Evolutionary conservation across 2,329 filamentous ascomycete species (phyloP), one percentile per base, ranked within the genome.

Genomic region (Pseudohalonectria lignicola): DNA sequence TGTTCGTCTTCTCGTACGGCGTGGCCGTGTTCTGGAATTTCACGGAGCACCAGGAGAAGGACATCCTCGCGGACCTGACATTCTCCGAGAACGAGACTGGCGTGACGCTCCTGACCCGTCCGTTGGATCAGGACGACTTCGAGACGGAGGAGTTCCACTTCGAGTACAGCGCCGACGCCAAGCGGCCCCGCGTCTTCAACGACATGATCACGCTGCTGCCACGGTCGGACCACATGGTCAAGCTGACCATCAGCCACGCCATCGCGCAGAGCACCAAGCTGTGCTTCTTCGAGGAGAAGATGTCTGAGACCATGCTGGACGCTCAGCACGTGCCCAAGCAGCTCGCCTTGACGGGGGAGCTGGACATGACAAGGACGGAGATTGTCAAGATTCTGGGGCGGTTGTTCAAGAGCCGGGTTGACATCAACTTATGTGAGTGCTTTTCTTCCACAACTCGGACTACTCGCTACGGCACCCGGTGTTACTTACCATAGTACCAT

Each of bases 11-110:
- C 59, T 90, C 85, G 13, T 98, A 98, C 53, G 92, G 92, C 16
- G 90, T 98, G 1, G 90, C 92, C 0, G 92, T 98, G 5, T 94
- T 98, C 56, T 98, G 92, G 92, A 98, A 98, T 57, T 95, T 98
- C 50, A 90, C 86, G 10, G 88, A 94, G 57, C 76, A 82, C 46
- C 92, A 98, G 56, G 92, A 98, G 57, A 84, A 94, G 60, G 88
- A 95, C 51, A 86, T 96, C 34, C 73, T 98, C 17, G 92, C 92
- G 29, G 92, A 98, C 58, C 67, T 98, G 39, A 92, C 87, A 1
- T 96, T 98, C 61, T 85, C 85, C 10, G 75, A 79, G 47, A 77
- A 74, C 39, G 75, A 81, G 41, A 72, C 71, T 15, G 69, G 73
- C 35, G 54, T 63, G 15, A 75, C 82, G 10, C 71, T 98, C 6